Evolutionary conservation across 192 early-diverging fungal genomes (phyloP), one percentile per base, ranked within the genome.

Genomic region (Coemansia guatemalensis): DNA sequence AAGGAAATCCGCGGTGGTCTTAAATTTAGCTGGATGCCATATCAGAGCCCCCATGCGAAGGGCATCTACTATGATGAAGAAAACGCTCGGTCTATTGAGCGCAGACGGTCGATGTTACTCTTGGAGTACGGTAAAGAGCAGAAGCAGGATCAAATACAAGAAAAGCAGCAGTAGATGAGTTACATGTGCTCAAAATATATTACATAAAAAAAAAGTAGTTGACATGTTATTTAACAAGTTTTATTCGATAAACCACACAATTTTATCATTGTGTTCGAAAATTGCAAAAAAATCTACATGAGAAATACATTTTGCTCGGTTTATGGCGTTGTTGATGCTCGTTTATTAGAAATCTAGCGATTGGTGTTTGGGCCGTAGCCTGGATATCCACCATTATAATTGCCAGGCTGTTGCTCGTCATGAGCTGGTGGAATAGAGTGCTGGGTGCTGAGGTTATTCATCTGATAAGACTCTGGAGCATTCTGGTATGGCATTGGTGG

Each of bases 21-120:
- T 9, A 78, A 78, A 60, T 78, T 78, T 49, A 71, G 57, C 44
- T 78, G 75, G 75, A 53, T 41, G 21, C 22, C 29, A 48, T 78
- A 78, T 29, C 55, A 56, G 23, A 78, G 75, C 56, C 75, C 75
- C 5, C 41, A 59, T n/a, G 29, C 30, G 8, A 60, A 69, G 20
- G 70, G 70, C 1, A 60, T 78, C 17, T 35, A 27, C 8, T 78
- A 78, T 35, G 65, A 71, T 48, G 21, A 27, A 2, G 60, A 69
- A 1, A 27, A 20, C 0, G 69, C 75, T 8, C 17, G 12, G 17
- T 21, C 21, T 3, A 35, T 69, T 33, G 75, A 78, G 49, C 66
- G 67, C 5, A 65, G 67, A 29, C 53, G 75, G 25, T 63, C 61
- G 1, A 33, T 21, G 44, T 29, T 65, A 39, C 29, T 74, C 18